These are phyloP conservation scores for Phialocephala subalpina DNA, from an alignment of 2,329 filamentous ascomycete genomes.

Conservation along the genomic window DNA sequence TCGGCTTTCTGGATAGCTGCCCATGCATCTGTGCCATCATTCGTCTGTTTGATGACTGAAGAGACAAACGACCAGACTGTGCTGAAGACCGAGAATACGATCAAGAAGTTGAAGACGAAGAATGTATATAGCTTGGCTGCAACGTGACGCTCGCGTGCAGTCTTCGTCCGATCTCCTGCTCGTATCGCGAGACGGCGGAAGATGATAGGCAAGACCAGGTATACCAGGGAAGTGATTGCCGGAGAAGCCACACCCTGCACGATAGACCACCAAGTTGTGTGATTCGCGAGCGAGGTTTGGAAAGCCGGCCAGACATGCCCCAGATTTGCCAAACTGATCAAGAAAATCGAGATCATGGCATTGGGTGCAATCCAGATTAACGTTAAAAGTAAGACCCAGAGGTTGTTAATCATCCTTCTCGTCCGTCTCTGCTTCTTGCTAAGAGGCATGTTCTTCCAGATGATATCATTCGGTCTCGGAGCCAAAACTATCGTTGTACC, in stretches of 20 bases:
- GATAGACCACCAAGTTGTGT: slow-evolving; percentile 79
- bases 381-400: slow-evolving; percentile 86
- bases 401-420: slow-evolving; percentile 78
- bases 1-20: slow-evolving; percentile 70
- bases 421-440: slow-evolving; percentile 72
- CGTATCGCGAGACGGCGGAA: slow-evolving; percentile 87
- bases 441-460: slow-evolving; percentile 92
- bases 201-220: slow-evolving; percentile 86
- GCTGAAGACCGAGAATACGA: slow-evolving; percentile 93
- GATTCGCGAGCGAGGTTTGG: slow-evolving; percentile 64
- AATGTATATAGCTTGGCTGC: slow-evolving; percentile 91
- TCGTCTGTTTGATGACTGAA: slow-evolving; percentile 66
- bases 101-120: slow-evolving; percentile 96
- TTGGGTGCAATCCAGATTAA: slow-evolving; percentile 91
- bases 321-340: slow-evolving; percentile 85
- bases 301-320: slow-evolving; percentile 84
- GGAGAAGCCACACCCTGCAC: slow-evolving; percentile 93
- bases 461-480: slow-evolving; percentile 88
- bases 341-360: slow-evolving; percentile 91
- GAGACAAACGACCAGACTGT: slow-evolving; percentile 79
- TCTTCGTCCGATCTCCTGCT: slow-evolving; percentile 91
- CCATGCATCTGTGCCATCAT: slow-evolving; percentile 68
- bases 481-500: slow-evolving; percentile 82
- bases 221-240: slow-evolving; percentile 85
- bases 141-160: slow-evolving; percentile 89